Percentiles rank a stretch among this genome's conserved stretches.
phyloP scores from a whole-genome alignment of 805 yeast species.

The Aciculoconidium aculeatum region DNA sequence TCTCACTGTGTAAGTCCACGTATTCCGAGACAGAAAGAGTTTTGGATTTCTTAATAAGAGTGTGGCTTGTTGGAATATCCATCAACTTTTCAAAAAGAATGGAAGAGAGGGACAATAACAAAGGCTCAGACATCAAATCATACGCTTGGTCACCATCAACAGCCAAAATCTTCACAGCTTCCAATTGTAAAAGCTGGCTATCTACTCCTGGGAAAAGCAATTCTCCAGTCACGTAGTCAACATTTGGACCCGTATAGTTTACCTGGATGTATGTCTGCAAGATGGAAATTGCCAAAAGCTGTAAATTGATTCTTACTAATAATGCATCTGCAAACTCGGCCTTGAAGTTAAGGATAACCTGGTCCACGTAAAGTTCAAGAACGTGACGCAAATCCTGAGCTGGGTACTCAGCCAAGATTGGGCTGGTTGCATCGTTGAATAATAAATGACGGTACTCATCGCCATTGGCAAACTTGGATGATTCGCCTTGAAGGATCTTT shows the following conservation, averaged over 20 bases:
- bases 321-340: slow-evolving; percentile 8
- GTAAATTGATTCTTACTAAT: slow-evolving; percentile 17
- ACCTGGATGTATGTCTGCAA: slow-evolving; percentile 67
- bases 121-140: slow-evolving; percentile 38
- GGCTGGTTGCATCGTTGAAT: slow-evolving; percentile 10
- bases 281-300: slow-evolving; percentile 49
- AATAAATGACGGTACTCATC: slow-evolving; percentile 15
- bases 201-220: slow-evolving; percentile 22
- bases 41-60: slow-evolving; percentile 28
- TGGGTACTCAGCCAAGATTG: slow-evolving; percentile 18
- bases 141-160: slow-evolving; percentile 71
- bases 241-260: slow-evolving; percentile 80
- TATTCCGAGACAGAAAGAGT: slow-evolving; percentile 22
- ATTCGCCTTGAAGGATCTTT: slow-evolving; percentile 19
- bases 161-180: slow-evolving; percentile 37
- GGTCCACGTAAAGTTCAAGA: slow-evolving; percentile 13
- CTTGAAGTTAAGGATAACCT: slow-evolving; percentile 7
- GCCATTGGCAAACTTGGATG: slow-evolving; percentile 18
- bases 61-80: slow-evolving; percentile 33
- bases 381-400: slow-evolving; percentile 13
- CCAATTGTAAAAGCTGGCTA: slow-evolving; percentile 14
- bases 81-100: slow-evolving; percentile 35
- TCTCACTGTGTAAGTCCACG: slow-evolving; percentile 10
- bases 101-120: slow-evolving; percentile 25
- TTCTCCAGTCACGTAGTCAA: slow-evolving; percentile 32